A percentile compares a stretch with the other conserved stretches of the same genome.
Conservation (phyloP, 805 yeast species). For the Cyberlindnera bimundalis region DNA sequence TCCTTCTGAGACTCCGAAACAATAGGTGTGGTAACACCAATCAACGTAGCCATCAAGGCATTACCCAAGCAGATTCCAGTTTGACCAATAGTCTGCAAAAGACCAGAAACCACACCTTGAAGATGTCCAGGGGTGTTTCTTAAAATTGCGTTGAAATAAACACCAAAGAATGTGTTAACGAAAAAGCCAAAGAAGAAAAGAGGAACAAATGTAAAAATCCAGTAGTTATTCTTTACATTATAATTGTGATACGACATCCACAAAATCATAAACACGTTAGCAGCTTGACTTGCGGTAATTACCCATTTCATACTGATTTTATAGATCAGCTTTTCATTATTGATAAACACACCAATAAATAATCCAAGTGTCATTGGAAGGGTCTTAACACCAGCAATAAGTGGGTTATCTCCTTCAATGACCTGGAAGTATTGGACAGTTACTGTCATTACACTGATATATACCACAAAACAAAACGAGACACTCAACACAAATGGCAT, state of each 20-base stretch:
- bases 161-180: background rate
- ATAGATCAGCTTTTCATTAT: constrained; percentile 19
- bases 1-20: background rate
- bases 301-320: constrained; percentile 10
- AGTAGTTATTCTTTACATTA: background rate
- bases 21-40: constrained; percentile 19
- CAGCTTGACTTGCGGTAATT: constrained; percentile 14
- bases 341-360: constrained; percentile 27
- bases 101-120: background rate
- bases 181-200: background rate
- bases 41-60: constrained; percentile 26
- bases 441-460: background rate
- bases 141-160: background rate
- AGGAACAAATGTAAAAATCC: background rate
- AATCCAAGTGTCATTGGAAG: constrained; percentile 35
- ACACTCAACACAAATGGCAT: constrained; percentile 18
- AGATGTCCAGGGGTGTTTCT: background rate
- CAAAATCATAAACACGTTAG: constrained; percentile 14
- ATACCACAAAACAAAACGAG: background rate
- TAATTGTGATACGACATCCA: background rate
- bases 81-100: background rate
- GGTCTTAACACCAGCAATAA: constrained; percentile 35
- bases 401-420: constrained; percentile 29
- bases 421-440: constrained; percentile 8
- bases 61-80: constrained; percentile 25